Conservation (phyloP, 2,329 filamentous ascomycete genomes). For the Claviceps citrina region DNA sequence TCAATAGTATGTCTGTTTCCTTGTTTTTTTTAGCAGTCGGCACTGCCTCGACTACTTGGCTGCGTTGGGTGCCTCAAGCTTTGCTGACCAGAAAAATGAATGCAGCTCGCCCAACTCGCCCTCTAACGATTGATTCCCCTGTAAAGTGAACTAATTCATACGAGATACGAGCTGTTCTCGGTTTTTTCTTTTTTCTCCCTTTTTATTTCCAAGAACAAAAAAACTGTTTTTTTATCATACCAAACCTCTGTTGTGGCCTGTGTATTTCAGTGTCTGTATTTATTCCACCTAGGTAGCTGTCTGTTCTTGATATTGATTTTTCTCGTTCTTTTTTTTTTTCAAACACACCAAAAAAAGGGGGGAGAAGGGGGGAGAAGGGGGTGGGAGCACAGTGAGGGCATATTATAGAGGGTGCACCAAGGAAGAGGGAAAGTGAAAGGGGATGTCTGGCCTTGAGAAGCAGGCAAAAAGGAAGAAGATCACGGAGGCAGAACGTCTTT, state of each 20-base stretch:
- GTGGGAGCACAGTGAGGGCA: background rate
- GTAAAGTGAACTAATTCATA: slow-evolving; percentile 19
- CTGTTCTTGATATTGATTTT: background rate
- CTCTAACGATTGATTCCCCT: slow-evolving; percentile 23
- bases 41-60: too few species aligned
- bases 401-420: slow-evolving; percentile 4
- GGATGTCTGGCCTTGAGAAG: background rate
- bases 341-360: background rate
- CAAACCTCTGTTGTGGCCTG: background rate
- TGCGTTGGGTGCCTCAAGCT: background rate
- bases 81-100: background rate
- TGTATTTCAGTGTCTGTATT: background rate
- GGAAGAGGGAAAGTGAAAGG: background rate
- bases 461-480: background rate
- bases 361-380: background rate
- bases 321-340: background rate
- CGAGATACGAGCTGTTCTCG: slow-evolving; percentile 18
- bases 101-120: slow-evolving; percentile 29
- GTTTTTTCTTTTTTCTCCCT: background rate
- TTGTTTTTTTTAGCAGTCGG: background rate
- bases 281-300: background rate
- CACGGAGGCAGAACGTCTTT: too few species aligned
- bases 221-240: background rate
- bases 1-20: slow-evolving; percentile 21
- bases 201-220: too few species aligned